A percentile compares a stretch with the other conserved stretches of the same genome.
Evolutionary conservation across 2,329 filamentous ascomycete species (phyloP).

Genomic region (Bisporella sp.): DNA sequence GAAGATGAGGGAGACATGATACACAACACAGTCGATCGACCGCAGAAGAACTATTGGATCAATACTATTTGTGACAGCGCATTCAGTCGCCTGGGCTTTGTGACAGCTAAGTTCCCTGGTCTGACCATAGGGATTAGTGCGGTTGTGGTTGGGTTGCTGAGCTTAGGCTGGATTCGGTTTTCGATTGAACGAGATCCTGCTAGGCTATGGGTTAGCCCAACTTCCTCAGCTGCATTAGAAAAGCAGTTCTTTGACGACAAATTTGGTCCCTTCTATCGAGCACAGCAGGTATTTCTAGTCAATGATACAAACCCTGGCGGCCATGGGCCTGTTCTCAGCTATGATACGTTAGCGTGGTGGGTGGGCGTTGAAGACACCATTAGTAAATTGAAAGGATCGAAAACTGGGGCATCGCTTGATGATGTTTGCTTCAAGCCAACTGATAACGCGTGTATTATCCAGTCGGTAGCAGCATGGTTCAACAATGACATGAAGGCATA

Average conservation of each 20-base stretch:
- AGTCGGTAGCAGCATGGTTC: conserved; percentile 89
- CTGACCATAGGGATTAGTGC: conserved; percentile 74
- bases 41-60: conserved; percentile 71
- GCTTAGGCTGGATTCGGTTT: conserved; percentile 82
- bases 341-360: conserved; percentile 91
- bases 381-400: conserved; percentile 60
- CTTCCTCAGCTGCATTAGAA: conserved; percentile 82
- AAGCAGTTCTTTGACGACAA: conserved; percentile 90
- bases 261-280: conserved; percentile 93
- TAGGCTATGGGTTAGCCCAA: conserved; percentile 91
- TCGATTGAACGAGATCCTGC: conserved; percentile 88
- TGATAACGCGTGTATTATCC: conserved; percentile 81
- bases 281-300: conserved; percentile 88
- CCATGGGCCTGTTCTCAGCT: conserved; percentile 72
- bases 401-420: conserved; percentile 62
- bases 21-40: conserved; percentile 68
- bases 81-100: conserved; percentile 74
- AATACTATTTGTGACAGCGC: conserved; percentile 76
- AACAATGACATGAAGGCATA: conserved; percentile 57
- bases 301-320: conserved; percentile 67
- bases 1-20: conserved; percentile 88
- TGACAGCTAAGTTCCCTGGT: conserved; percentile 75
- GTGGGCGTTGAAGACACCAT: conserved; percentile 80
- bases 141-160: conserved; percentile 70
- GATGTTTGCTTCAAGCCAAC: conserved; percentile 95